Base-by-base conservation (phyloP, 1,284 basidiomycete genomes). In the Cerrena zonata region DNA sequence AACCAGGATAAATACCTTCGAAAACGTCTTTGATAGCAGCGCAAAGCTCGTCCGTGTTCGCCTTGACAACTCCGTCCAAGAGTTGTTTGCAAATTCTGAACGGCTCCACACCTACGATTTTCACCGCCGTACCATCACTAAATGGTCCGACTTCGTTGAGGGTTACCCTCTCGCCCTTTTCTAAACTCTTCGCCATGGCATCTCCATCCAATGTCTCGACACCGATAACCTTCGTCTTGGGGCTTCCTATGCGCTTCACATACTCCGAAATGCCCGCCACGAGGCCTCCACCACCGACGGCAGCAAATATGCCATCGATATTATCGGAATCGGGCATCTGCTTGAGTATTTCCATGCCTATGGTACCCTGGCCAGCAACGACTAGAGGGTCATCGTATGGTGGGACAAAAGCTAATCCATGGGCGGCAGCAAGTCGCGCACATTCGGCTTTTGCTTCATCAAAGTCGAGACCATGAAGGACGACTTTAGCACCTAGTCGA, bases 11-110 rank as follows among this genome's bases (percentile, higher is more conserved):
- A 23, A 18, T 19, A 92, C 94, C 94, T 76, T 99, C 94, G 63
- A 98, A 99, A 23, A 98, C 87, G 64, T 99, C 96, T 71, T 98
- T 98, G 73, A 99, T 98, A 15, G 94, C 94, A 3, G 96, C 96
- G 65, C 96, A 99, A 50, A 99, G 86, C 67, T 96, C 96, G 64
- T 99, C 96, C 57, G 96, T 99, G 65, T 88, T 83, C 19, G 90
- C 91, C 58, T 89, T 79, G 39, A 94, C 83, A 27, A 99, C 73
- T 7, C 82, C 87, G 61, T 98, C 93, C n/a, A 97, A 69, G 19
- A 91, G 73, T 47, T 88, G 75, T 63, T 88, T 76, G 70, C 94
- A 98, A 55, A 99, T 80, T 54, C 96, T 80, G 73, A 97, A 97
- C 2, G 91, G 87, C 65, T 99, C 96, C 66, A 88, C 89, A 10